These are phyloP conservation scores for Scheffersomyces ergatensis DNA, from an alignment of 805 yeast species.

Conservation along the genomic window DNA sequence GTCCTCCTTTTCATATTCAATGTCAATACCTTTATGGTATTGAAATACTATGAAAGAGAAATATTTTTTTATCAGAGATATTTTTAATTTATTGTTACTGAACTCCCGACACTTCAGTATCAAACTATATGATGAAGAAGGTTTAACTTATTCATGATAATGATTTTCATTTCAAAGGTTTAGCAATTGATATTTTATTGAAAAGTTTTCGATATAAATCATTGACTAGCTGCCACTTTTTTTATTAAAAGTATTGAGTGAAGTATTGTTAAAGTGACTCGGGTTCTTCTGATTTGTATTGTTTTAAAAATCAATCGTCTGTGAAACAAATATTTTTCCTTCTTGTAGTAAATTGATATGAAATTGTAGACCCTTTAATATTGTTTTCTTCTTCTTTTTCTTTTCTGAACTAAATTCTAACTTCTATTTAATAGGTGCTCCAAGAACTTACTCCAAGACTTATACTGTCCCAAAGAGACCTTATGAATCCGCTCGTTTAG, in stretches of 20 bases:
- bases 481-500: slow-evolving; percentile 99
- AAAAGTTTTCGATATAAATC: too few relatives aligned
- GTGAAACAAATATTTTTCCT: not conserved
- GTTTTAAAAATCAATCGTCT: not conserved
- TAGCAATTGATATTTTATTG: too few relatives aligned
- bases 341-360: not conserved
- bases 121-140: slow-evolving; percentile 16
- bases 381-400: not conserved
- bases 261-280: too few relatives aligned
- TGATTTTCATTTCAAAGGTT: too few relatives aligned
- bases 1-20: slow-evolving; percentile 47
- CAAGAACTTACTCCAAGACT: slow-evolving; percentile 99
- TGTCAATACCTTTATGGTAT: too few relatives aligned
- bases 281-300: not conserved
- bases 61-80: not conserved
- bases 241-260: too few relatives aligned
- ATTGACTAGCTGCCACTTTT: too few relatives aligned
- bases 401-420: slow-evolving; percentile 17
- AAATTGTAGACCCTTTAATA: not conserved
- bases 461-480: slow-evolving; percentile 99
- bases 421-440: slow-evolving; percentile 66
- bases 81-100: slow-evolving; percentile 32
- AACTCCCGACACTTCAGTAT: slow-evolving; percentile 88
- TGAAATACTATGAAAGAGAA: not conserved
- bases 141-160: not conserved